These are phyloP conservation scores for Gossypium rotundifolium DNA, from an alignment of 345 rosid genomes.

Conservation along the genomic window DNA sequence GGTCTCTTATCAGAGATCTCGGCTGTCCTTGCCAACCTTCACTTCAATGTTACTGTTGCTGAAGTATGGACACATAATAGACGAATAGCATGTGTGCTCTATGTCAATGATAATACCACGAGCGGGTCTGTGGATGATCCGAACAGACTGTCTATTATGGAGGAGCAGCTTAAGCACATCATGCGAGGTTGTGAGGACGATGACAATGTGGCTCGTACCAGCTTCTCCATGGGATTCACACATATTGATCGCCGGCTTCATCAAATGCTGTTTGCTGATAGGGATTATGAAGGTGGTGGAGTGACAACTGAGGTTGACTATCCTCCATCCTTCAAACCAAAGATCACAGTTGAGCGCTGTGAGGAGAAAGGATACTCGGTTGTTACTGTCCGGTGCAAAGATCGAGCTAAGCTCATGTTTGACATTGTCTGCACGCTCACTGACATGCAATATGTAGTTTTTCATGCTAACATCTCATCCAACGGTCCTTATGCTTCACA, in stretches of 20 bases:
- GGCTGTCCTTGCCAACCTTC: slow-evolving; percentile 77
- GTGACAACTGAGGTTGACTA: slow-evolving; percentile 34
- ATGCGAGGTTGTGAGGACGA: slow-evolving; percentile 69
- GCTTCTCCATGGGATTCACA: slow-evolving; percentile 83
- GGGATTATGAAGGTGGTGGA: slow-evolving; percentile 67
- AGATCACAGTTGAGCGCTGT: slow-evolving; percentile 62
- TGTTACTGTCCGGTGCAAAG: slow-evolving; percentile 67
- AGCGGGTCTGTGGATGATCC: slow-evolving; percentile 57
- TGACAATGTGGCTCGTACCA: slow-evolving; percentile 55
- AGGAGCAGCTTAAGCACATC: slow-evolving; percentile 78
- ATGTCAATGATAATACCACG: slow-evolving; percentile 63
- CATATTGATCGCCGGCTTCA: slow-evolving; percentile 84
- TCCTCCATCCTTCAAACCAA: slow-evolving; percentile 40
- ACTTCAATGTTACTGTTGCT: slow-evolving; percentile 72
- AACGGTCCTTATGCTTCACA: slow-evolving; percentile 70
- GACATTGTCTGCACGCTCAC: slow-evolving; percentile 97
- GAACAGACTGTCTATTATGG: slow-evolving; percentile 49
- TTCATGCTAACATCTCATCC: slow-evolving; percentile 77
- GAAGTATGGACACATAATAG: slow-evolving; percentile 95
- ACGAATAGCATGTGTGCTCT: slow-evolving; percentile 76
- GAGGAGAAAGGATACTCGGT: slow-evolving; percentile 83
- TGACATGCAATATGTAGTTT: slow-evolving; percentile 95
- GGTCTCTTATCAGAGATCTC: slow-evolving; percentile 85
- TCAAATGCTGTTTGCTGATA: slow-evolving; percentile 93
- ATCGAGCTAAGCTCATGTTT: slow-evolving; percentile 82